Evolutionary conservation across 2,329 filamentous ascomycete species (phyloP), one percentile per base, ranked within the genome.

Genomic region (Monilinia fructigena): DNA sequence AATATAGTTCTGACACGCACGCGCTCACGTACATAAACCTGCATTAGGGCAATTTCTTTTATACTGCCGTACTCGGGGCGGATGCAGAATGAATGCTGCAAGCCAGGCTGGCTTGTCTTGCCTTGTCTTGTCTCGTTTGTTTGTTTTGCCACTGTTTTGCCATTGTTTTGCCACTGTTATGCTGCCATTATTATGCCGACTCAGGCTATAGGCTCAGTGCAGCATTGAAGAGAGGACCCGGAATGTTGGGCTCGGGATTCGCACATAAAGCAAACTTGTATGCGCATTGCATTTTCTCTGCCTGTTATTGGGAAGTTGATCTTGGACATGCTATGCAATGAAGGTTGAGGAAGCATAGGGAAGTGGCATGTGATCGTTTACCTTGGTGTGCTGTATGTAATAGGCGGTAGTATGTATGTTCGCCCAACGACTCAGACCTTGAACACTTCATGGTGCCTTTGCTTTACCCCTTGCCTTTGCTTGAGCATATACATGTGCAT

Each of bases 361-460:
- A 48, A 52, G 63, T 38, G 42, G 52, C 63, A 59, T 65, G 63
- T 65, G 63, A 65, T 65, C 50, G 20, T 38, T 58, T 23, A 26
- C 12, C 45, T 38, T 50, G 31, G 38, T 40, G 63, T 52, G 63
- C 18, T 59, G 31, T 50, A 50, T 48, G 20, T 10, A 50, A 50
- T 61, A 50, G 45, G 14, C 56, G 6, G 45, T 35, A 50, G 28
- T 48, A 59, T 60, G 54, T 38, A 52, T 42, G 54, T 40, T 56
- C 42, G 45, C 55, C 63, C 45, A 42, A n/a, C 63, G 54, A 60
- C 45, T 47, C n/a, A 59, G 23, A 65, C 42, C 55, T 47, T 55
- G 63, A 50, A 60, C 54, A 65, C 45, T 60, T 65, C 63, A 65
- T 31, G 63, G 45, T 65, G 63, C 63, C 47, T 59, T 40, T 45